Evolutionary conservation across 1,139 yeast genomes (phyloP).

Genomic region (Blastobotrys ciferrii): DNA sequence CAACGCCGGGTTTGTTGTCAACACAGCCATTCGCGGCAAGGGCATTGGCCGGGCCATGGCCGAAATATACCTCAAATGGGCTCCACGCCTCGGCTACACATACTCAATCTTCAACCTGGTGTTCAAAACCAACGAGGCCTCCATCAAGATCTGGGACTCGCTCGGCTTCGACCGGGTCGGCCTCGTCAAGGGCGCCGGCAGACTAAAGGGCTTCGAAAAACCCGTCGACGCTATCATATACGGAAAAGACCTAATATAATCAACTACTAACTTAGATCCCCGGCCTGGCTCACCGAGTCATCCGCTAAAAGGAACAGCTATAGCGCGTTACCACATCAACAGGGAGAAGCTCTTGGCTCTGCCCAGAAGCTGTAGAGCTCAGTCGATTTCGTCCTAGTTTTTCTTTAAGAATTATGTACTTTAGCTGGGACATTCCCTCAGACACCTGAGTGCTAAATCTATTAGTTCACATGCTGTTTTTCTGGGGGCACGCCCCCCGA

Average conservation of each 20-base stretch:
- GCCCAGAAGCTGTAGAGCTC: too few species aligned
- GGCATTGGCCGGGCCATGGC: constrained; percentile 86
- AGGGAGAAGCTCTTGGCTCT: too few species aligned
- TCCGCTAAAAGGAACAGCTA: too few species aligned
- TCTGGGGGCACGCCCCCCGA: too few species aligned
- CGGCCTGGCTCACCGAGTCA: too few species aligned
- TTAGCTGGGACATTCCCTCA: too few species aligned
- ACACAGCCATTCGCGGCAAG: constrained; percentile 86
- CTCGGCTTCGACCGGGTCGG: constrained; percentile 77
- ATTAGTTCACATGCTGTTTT: too few species aligned
- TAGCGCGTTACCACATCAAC: too few species aligned
- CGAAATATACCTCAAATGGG: constrained; percentile 86
- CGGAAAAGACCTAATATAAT: constrained; percentile 53
- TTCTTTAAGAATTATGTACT: too few species aligned
- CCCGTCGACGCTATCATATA: constrained; percentile 82
- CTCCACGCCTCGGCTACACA: constrained; percentile 82
- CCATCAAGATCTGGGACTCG: constrained; percentile 73
- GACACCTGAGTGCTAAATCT: too few species aligned
- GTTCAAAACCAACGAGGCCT: constrained; percentile 83
- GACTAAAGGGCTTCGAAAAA: constrained; percentile 74
- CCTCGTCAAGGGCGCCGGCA: constrained; percentile 80
- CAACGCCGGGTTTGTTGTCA: constrained; percentile 83
- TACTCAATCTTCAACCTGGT: constrained; percentile 81
- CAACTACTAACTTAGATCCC: too few species aligned
- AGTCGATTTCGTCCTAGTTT: too few species aligned